Base-by-base conservation (phyloP, 805 yeast species). In the Candida nanaspora region DNA sequence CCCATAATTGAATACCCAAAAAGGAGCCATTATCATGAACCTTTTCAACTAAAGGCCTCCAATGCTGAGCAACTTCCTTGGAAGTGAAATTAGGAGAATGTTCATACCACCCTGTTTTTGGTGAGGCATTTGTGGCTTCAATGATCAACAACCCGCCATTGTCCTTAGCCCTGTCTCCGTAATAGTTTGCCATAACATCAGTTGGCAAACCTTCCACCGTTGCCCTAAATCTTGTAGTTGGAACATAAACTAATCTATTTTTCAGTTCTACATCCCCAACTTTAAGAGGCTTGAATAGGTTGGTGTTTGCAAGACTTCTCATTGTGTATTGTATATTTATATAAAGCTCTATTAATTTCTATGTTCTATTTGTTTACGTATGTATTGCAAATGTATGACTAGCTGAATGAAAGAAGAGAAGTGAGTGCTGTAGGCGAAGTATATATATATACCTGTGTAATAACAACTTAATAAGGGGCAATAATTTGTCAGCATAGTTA, bases 51-150 rank as follows among this genome's bases (percentile, higher is more conserved):
- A 78, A 65, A 43, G 63, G 59, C 46, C 62, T 63, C 81, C 82
- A 76, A 7, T 63, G 66, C 13, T 49, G 52, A 19, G 63, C 56
- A 45, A 76, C 82, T 20, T 62, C 62, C 2, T 68, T 66, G 21
- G 57, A 63, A 61, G 63, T 73, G 38, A 76, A 65, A 44, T 76
- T 79, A 16, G 81, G 78, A 11, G 63, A 70, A 28, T 56, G 45
- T n/a, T 57, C 57, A 44, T 62, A 64, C 22, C 72, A 30, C 26
- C 32, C 32, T 15, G 13, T 18, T 6, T 6, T 10, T 7, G 19
- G 6, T 6, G 72, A 59, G 20, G 65, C 65, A 48, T 63, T 63
- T 1, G 76, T 66, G n/a, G 74, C 81, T 50, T 77, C 32, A 36
- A 16, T 61, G 46, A 74, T 66, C 14, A 33, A 8, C 18, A 33